These are phyloP conservation scores for Fusarium sp. DNA, from an alignment of 2,329 filamentous ascomycete genomes.

Conservation along the genomic window DNA sequence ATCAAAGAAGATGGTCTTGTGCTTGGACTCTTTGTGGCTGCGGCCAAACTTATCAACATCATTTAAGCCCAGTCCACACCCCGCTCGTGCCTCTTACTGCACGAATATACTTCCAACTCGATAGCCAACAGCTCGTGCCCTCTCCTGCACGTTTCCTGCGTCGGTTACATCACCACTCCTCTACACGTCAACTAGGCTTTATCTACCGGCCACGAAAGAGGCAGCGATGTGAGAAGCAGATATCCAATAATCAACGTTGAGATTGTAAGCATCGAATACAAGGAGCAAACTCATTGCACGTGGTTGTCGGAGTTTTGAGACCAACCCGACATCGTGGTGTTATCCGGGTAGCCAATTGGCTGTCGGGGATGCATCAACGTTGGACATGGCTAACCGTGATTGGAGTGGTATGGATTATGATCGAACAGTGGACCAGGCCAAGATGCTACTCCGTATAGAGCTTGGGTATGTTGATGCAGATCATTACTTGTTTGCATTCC, in stretches of 20 bases:
- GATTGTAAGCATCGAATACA: conserved; percentile 38
- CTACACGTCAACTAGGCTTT: background rate
- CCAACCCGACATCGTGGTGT: conserved; percentile 13
- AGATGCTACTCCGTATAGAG: background rate
- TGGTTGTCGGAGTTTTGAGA: conserved; percentile 11
- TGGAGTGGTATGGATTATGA: conserved; percentile 13
- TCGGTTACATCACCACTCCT: conserved; percentile 22
- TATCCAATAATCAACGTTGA: conserved; percentile 13
- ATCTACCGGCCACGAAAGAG: conserved; percentile 17
- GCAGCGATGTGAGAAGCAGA: conserved; percentile 23
- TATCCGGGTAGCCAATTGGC: conserved; percentile 20
- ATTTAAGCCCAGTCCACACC: conserved; percentile 16
- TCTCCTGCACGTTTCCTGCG: conserved; percentile 21
- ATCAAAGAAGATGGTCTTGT: background rate
- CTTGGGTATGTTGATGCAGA: background rate
- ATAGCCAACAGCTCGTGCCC: conserved; percentile 22
- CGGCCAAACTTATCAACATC: background rate
- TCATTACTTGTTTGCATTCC: background rate
- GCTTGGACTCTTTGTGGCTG: background rate
- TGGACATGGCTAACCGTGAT: conserved; percentile 5
- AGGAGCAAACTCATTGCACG: conserved; percentile 14
- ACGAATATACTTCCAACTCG: background rate
- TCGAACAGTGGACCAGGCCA: conserved; percentile 3
- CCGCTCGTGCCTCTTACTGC: background rate
- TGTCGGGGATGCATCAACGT: background rate